Base-by-base conservation (phyloP, 2,329 filamentous ascomycete species). In the Tolypocladium sp. region DNA sequence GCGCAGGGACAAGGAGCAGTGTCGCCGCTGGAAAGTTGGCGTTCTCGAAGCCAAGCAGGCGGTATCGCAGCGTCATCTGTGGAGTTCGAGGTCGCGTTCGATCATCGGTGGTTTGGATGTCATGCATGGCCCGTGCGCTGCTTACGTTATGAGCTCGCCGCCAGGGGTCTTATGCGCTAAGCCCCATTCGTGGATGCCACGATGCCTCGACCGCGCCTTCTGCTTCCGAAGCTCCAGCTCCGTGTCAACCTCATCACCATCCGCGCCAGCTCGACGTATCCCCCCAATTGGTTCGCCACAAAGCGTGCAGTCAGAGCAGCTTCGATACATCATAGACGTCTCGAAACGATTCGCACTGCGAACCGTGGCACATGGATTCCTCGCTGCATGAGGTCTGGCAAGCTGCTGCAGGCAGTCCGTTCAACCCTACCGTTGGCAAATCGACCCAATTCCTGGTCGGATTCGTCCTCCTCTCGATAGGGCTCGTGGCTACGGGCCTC, bases 351-450 rank as follows among this genome's bases (percentile, higher is more conserved):
- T 35, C 49, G 51, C 58, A 37, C 53, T 52, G 42, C 49, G 56
- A 62, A 63, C 52, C 59, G 49, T 60, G 63, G 72, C 81, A 79
- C 79, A 90, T 90, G 87, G 87, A 89, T 84, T 84, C 86, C 71
- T 91, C 90, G 81, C 80, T 96, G 76, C 86, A 88, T 77, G 86
- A 94, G 75, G 83, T 96, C 79, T 97, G 93, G 93, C 89, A 95
- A 82, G 90, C 91, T 82, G 90, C 92, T 79, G 85, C 90, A 76
- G 85, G 86, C 82, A 90, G 86, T 79, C 91, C 92, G 63, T 97
- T 94, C 79, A 77, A 87, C 67, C 92, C 93, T 62, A 73, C 85
- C 60, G 78, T 97, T 68, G 83, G 83, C 73, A 97, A 97, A 79
- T 83, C 86, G 70, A 86, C 79, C 72, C 94, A 97, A 67, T 94